phyloP scores from a whole-genome alignment of 192 early-diverging fungal species.

The Haplosporangium gracile region DNA sequence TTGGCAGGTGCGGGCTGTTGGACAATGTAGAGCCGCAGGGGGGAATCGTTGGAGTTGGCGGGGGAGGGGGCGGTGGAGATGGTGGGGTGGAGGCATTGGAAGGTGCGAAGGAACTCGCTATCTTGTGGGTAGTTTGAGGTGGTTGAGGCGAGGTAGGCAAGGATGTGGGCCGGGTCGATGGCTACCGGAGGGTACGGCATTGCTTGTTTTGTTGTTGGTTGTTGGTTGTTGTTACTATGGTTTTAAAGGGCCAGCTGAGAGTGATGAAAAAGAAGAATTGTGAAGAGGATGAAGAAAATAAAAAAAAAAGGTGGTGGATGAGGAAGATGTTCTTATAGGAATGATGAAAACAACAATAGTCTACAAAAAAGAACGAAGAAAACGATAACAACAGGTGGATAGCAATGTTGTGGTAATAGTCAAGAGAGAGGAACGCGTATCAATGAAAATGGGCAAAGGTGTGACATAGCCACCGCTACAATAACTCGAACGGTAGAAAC shows the following conservation, averaged over 20 bases:
- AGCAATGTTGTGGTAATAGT: no score
- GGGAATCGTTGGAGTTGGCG: not conserved
- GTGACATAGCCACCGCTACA: no score
- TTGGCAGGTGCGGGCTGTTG: constrained; percentile 18
- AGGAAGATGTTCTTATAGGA: no score
- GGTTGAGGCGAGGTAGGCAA: not conserved
- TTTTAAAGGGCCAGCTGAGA: not conserved
- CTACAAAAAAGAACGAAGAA: no score
- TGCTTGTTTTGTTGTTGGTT: not conserved
- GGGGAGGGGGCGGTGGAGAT: not conserved
- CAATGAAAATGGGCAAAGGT: no score
- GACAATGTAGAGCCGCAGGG: constrained; percentile 18
- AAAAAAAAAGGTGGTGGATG: no score
- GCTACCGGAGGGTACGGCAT: not conserved
- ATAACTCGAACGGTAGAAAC: no score
- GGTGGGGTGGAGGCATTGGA: not conserved
- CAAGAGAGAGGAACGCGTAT: no score
- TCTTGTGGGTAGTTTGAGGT: not conserved
- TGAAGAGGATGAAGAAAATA: not conserved
- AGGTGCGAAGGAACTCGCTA: not conserved
- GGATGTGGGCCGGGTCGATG: not conserved
- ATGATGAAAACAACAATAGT: no score
- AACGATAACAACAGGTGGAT: no score
- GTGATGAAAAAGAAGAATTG: not conserved
- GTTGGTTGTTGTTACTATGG: not conserved